Evolutionary conservation across 495 filamentous ascomycete genomes (phyloP).

Genomic region (Annulohypoxylon nitens): DNA sequence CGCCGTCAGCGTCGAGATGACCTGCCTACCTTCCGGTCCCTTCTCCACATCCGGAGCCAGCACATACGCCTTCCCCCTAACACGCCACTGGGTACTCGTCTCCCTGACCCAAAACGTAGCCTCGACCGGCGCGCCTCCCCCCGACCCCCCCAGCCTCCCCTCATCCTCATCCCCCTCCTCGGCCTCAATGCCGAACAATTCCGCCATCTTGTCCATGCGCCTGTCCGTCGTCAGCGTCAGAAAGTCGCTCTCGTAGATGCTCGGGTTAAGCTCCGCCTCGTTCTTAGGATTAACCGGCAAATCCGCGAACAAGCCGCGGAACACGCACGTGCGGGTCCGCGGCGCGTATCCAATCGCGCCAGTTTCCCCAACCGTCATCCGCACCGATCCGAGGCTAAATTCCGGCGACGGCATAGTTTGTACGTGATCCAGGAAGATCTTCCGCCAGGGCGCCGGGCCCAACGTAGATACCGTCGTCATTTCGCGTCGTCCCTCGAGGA

Average conservation of each 20-base stretch:
- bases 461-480: slow-evolving; percentile 38
- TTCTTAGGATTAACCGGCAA: slow-evolving; percentile 76
- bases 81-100: slow-evolving; percentile 82
- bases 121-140: slow-evolving; percentile 79
- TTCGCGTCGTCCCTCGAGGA: not conserved
- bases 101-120: slow-evolving; percentile 85
- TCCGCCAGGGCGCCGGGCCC: slow-evolving; percentile 71
- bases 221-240: slow-evolving; percentile 88
- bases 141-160: slow-evolving; percentile 58
- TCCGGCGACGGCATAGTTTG: slow-evolving; percentile 70
- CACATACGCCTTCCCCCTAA: slow-evolving; percentile 80
- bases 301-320: slow-evolving; percentile 83
- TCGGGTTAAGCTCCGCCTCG: slow-evolving; percentile 71
- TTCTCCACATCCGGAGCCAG: slow-evolving; percentile 70
- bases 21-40: slow-evolving; percentile 58
- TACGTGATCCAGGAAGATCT: slow-evolving; percentile 74
- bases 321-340: slow-evolving; percentile 69
- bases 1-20: slow-evolving; percentile 60
- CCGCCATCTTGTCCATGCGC: slow-evolving; percentile 82
- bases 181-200: slow-evolving; percentile 66
- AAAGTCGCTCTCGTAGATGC: slow-evolving; percentile 77
- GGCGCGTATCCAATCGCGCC: slow-evolving; percentile 48
- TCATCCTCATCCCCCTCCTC: slow-evolving; percentile 50
- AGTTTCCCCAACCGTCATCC: slow-evolving; percentile 51
- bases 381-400: slow-evolving; percentile 79